phyloP scores from a whole-genome alignment of 768 basidiomycete species.

The Lyophyllum shimeji region DNA sequence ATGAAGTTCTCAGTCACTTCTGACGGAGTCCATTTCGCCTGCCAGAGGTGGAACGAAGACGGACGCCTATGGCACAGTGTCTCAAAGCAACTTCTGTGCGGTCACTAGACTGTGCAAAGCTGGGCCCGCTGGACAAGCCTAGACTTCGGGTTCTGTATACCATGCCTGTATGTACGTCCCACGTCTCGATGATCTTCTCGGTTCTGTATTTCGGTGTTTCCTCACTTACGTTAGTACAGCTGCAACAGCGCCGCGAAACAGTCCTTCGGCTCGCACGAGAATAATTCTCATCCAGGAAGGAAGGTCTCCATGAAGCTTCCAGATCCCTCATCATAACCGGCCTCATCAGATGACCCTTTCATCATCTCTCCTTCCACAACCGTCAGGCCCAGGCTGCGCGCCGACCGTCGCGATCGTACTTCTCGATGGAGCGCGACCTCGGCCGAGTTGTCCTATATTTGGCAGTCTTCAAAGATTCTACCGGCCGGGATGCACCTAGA shows the following conservation, averaged over 20 bases:
- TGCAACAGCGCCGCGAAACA: conserved; percentile 71
- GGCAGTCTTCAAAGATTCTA: conserved; percentile 83
- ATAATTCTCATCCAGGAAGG: conserved; percentile 82
- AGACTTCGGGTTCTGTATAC: conserved; percentile 80
- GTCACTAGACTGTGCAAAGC: conserved; percentile 52
- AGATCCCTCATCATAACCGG: background rate
- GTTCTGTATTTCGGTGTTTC: background rate
- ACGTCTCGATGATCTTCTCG: background rate
- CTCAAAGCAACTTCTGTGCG: conserved; percentile 52
- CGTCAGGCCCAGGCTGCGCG: conserved; percentile 54
- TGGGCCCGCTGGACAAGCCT: conserved; percentile 70
- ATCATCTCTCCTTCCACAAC: conserved; percentile 73
- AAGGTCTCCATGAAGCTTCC: conserved; percentile 20
- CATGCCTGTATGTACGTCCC: conserved; percentile 60
- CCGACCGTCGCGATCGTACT: conserved; percentile 75
- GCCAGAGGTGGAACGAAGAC: conserved; percentile 69
- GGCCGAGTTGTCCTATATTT: conserved; percentile 80
- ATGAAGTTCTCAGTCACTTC: background rate
- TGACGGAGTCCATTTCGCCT: background rate
- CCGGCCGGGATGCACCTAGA: conserved; percentile 68
- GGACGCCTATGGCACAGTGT: conserved; percentile 69
- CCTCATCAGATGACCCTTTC: conserved; percentile 65
- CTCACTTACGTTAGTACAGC: conserved; percentile 52
- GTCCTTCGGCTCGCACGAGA: conserved; percentile 68
- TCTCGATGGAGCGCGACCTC: conserved; percentile 66